Evolutionary conservation across 2,329 filamentous ascomycete genomes (phyloP).

Genomic region (Herpotrichia juniperi): DNA sequence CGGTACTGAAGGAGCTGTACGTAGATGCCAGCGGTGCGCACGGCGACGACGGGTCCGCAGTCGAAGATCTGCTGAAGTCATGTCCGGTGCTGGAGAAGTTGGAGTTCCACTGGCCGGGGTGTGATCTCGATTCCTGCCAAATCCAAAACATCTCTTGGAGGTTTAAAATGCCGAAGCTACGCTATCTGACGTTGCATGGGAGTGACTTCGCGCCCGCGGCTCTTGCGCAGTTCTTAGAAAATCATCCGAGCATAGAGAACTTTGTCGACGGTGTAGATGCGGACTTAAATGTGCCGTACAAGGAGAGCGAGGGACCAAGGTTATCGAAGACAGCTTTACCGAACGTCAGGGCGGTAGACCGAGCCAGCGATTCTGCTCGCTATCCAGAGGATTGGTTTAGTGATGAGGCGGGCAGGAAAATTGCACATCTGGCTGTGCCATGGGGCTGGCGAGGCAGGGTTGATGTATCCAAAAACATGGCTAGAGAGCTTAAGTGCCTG

Average conservation of each 20-base stretch:
- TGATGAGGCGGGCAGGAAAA: conserved; percentile 1
- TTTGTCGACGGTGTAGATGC: conserved; percentile 4
- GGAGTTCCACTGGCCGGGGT: conserved; percentile 12
- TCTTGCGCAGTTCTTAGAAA: conserved; percentile 6
- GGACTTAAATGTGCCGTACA: background rate
- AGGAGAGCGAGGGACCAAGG: background rate
- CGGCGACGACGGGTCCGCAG: conserved; percentile 9
- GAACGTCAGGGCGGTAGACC: background rate
- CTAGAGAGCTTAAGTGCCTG: conserved; percentile 6
- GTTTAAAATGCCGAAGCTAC: conserved; percentile 11
- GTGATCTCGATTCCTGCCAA: conserved; percentile 17
- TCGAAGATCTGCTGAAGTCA: conserved; percentile 9
- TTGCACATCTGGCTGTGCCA: conserved; percentile 6
- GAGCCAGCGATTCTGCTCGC: background rate
- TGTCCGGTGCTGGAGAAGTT: conserved; percentile 11
- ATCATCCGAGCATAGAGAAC: conserved; percentile 6
- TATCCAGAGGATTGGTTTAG: conserved; percentile 2
- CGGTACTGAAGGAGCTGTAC: conserved; percentile 2
- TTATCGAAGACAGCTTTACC: background rate
- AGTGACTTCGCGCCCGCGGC: conserved; percentile 4
- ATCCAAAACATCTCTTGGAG: conserved; percentile 17
- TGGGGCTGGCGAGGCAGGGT: background rate
- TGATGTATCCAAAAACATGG: background rate
- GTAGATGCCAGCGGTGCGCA: conserved; percentile 11
- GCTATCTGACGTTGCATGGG: conserved; percentile 2